Evolutionary conservation across 495 filamentous ascomycete genomes (phyloP), one percentile per base, ranked within the genome.

Genomic region (Diplogelasinospora grovesii): DNA sequence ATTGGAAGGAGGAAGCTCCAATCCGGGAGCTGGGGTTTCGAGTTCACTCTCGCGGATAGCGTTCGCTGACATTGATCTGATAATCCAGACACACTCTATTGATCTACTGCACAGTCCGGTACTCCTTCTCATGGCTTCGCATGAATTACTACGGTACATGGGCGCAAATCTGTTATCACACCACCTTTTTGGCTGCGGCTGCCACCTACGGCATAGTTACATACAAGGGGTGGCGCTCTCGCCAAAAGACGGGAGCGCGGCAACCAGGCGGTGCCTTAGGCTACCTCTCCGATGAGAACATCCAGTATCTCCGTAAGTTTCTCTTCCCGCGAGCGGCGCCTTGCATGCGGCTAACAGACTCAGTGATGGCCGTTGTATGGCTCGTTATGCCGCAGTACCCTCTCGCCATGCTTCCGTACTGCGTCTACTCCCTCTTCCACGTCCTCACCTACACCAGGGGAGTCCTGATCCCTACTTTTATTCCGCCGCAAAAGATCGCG

Each of bases 401-500:
- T 10, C 74, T 95, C 46, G 92, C 93, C 22, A 78, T 98, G 50
- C 77, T 96, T 31, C 92, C 92, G 3, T 97, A 94, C 68, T 83
- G 82, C 46, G 87, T 98, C 58, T 98, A 98, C 74, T 95, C 89
- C 48, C 68, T 96, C 65, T 98, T 98, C 81, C 92, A 98, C 68
- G 86, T 97, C 44, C 81, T 87, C 20, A 95, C 92, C 20, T 86
- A 87, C 59, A 73, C 79, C 40, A 81, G 82, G 49, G 69, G 71
- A 43, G 86, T 80, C 62, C 59, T 86, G 33, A 78, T 86, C 47
- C 81, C 83, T 28, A 80, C 78, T 38, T 37, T 86, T 38, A 51
- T 65, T 19, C 68, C 75, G n/a, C 63, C 63, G 28, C 57, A 65
- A 42, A 49, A 46, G 41, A 20, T 60, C 28, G 48, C 66, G 18